These are phyloP conservation scores for Grigorovia transvaalensis DNA, from an alignment of 805 yeast species.

Conservation along the genomic window DNA sequence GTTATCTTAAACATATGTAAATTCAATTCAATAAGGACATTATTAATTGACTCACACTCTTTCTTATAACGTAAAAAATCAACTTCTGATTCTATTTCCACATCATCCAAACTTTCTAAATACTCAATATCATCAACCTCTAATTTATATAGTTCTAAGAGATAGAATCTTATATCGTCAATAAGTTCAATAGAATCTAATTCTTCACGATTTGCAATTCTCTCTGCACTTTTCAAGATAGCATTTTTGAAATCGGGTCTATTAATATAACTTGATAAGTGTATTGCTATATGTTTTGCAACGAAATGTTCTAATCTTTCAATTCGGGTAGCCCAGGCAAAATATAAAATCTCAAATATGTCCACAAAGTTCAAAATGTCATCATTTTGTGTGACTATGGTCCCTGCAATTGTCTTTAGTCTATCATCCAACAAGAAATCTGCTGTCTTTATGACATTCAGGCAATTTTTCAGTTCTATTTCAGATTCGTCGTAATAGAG, in stretches of 20 bases:
- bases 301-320: constrained; percentile 55
- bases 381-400: constrained; percentile 27
- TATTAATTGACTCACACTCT: constrained; percentile 34
- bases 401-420: constrained; percentile 54
- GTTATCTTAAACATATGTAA: not conserved
- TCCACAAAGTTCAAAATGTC: constrained; percentile 26
- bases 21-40: constrained; percentile 13
- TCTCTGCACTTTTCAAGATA: constrained; percentile 38
- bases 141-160: constrained; percentile 28
- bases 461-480: constrained; percentile 39
- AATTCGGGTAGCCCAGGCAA: constrained; percentile 59
- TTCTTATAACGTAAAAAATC: constrained; percentile 17
- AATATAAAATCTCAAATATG: constrained; percentile 46
- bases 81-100: constrained; percentile 9
- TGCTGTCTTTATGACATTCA: constrained; percentile 49
- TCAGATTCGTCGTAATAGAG: constrained; percentile 51
- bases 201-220: constrained; percentile 54
- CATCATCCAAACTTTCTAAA: constrained; percentile 14
- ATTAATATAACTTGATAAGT: constrained; percentile 31
- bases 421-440: constrained; percentile 50
- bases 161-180: constrained; percentile 64
- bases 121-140: constrained; percentile 22
- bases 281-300: constrained; percentile 46
- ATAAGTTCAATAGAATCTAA: constrained; percentile 72
- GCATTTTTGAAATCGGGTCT: constrained; percentile 33